phyloP scores from a whole-genome alignment of 306 rosid species.

The Trifolium dubium region DNA sequence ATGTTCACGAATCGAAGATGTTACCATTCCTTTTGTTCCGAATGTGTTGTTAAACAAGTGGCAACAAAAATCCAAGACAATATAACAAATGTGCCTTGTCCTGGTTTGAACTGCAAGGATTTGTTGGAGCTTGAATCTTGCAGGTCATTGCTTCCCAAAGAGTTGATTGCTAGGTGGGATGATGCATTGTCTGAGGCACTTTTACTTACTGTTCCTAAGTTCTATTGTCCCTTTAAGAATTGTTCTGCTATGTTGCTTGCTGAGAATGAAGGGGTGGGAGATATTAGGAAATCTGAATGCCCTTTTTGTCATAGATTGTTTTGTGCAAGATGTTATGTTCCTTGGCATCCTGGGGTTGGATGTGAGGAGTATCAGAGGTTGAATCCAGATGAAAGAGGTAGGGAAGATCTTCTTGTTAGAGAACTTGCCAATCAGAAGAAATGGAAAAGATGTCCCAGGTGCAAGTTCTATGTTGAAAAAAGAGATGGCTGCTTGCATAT shows the following conservation, averaged over 20 bases:
- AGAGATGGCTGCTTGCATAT: conserved; percentile 52
- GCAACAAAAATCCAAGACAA: conserved; percentile 56
- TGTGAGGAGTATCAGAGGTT: conserved; percentile 55
- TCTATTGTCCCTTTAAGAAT: conserved; percentile 65
- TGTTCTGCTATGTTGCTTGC: conserved; percentile 57
- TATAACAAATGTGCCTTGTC: conserved; percentile 54
- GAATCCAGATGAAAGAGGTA: conserved; percentile 47
- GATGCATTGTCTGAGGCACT: conserved; percentile 48
- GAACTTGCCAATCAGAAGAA: conserved; percentile 46
- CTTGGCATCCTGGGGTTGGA: conserved; percentile 61
- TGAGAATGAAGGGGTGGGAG: conserved; percentile 26
- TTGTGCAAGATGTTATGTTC: conserved; percentile 62
- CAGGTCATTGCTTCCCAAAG: conserved; percentile 47
- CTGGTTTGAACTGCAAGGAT: conserved; percentile 50
- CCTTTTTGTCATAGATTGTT: conserved; percentile 65
- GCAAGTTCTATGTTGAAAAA: conserved; percentile 58
- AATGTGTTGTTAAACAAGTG: conserved; percentile 58
- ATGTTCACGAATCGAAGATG: conserved; percentile 52
- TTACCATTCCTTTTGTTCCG: conserved; percentile 55
- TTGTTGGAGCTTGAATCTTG: conserved; percentile 51
- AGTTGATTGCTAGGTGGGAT: conserved; percentile 53
- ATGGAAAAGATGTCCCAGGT: conserved; percentile 67
- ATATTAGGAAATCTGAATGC: conserved; percentile 49
- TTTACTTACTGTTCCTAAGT: conserved; percentile 35
- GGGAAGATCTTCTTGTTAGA: conserved; percentile 51